Conservation (phyloP, 2,329 filamentous ascomycete genomes). For the Cladophialophora chaetospira region DNA sequence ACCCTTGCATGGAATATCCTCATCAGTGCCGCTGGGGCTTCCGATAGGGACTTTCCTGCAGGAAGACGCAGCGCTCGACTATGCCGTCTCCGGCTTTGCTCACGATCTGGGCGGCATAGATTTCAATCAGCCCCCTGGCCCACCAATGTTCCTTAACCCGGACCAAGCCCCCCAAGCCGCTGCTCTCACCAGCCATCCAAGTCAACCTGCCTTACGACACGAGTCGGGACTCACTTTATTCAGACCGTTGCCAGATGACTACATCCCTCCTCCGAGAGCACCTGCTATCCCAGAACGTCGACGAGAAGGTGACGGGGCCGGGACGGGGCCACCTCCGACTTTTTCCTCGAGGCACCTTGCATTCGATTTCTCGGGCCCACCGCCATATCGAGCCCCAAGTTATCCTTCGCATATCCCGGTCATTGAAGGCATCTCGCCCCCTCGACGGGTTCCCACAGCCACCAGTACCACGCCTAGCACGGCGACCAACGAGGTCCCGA, state of each 20-base stretch:
- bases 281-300: constrained; percentile 6
- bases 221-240: not conserved
- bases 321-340: constrained; percentile 2
- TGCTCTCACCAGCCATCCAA: constrained; percentile 9
- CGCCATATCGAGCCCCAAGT: not conserved
- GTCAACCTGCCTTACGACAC: not conserved
- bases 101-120: constrained; percentile 20
- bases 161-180: constrained; percentile 4
- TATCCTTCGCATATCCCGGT: not conserved
- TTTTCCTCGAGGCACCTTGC: not conserved
- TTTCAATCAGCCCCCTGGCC: not conserved
- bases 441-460: not conserved
- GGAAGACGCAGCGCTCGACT: constrained; percentile 22
- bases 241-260: constrained; percentile 2
- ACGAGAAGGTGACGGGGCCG: constrained; percentile 5
- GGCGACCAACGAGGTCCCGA: not conserved
- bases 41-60: constrained; percentile 12
- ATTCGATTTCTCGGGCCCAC: not conserved
- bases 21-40: not conserved
- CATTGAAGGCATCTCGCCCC: not conserved
- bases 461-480: not conserved
- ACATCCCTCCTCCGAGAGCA: constrained; percentile 4
- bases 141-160: not conserved
- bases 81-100: constrained; percentile 21
- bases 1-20: not conserved